Conservation (phyloP, 2,329 filamentous ascomycete species). For the Neobulgaria alba region DNA sequence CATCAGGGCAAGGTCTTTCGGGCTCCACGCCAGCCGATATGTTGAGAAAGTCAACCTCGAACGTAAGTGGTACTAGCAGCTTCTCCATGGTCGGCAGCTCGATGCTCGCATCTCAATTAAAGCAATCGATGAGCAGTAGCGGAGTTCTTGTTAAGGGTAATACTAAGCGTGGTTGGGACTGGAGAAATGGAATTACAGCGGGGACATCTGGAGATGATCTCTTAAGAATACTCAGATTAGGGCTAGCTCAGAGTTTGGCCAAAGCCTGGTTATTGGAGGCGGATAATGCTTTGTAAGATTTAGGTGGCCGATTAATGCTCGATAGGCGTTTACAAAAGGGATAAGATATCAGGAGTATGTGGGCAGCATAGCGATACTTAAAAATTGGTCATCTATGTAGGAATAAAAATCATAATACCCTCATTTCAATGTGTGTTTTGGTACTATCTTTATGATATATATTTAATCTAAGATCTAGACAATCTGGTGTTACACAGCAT, state of each 20-base stretch:
- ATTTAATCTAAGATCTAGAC: too few species aligned
- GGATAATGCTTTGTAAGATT: slow-evolving; percentile 32
- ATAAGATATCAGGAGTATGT: slow-evolving; percentile 4
- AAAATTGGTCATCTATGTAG: slow-evolving; percentile 1
- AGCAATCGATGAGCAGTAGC: slow-evolving; percentile 49
- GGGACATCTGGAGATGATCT: slow-evolving; percentile 58
- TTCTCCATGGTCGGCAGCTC: slow-evolving; percentile 61
- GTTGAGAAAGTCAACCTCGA: slow-evolving; percentile 54
- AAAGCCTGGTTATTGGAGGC: slow-evolving; percentile 60
- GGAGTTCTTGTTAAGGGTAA: slow-evolving; percentile 39
- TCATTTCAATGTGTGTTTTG: too few species aligned
- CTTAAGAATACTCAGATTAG: slow-evolving; percentile 62
- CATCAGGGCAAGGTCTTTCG: slow-evolving; percentile 56
- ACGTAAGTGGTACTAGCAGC: slow-evolving; percentile 48
- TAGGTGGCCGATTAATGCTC: neutral
- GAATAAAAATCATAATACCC: slow-evolving; percentile 18
- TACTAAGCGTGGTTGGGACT: slow-evolving; percentile 62
- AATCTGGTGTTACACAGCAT: too few species aligned
- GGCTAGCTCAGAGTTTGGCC: slow-evolving; percentile 66
- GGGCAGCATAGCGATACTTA: slow-evolving; percentile 7
- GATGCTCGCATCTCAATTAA: slow-evolving; percentile 56
- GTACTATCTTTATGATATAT: too few species aligned
- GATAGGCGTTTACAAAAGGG: slow-evolving; percentile 11
- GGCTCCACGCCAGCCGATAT: slow-evolving; percentile 57
- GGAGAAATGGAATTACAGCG: slow-evolving; percentile 49